A percentile compares a stretch with the other conserved stretches of the same genome.
These are phyloP conservation scores for Hibiscus mutabilis DNA, from an alignment of 345 rosid species.

Conservation along the genomic window DNA sequence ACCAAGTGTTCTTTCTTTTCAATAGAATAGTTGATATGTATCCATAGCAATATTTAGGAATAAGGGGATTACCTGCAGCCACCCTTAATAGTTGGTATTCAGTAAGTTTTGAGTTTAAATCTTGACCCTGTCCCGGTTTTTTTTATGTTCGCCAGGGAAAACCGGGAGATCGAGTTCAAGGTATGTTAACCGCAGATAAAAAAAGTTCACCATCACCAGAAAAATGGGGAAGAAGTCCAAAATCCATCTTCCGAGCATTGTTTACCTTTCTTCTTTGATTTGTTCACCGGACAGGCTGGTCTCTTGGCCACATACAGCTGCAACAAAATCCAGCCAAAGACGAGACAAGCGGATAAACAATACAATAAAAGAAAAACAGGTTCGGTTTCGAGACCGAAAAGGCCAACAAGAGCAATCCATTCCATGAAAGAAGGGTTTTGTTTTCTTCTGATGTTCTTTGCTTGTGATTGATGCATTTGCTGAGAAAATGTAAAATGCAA, in stretches of 20 bases:
- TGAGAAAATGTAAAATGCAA: constrained; percentile 19
- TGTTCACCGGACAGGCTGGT: constrained; percentile 2
- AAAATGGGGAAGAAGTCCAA: constrained; percentile 32
- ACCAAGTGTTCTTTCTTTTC: too few species aligned
- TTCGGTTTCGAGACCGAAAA: constrained; percentile 5
- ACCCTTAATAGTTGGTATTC: too few species aligned
- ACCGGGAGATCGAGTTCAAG: constrained; percentile 37
- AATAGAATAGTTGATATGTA: too few species aligned
- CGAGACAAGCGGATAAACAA: neutral
- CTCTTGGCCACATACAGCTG: constrained; percentile 4
- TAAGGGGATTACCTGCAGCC: too few species aligned
- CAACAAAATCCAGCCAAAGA: constrained; percentile 1
- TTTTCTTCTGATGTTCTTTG: constrained; percentile 18
- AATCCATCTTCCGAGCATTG: constrained; percentile 65
- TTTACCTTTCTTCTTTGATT: constrained; percentile 71
- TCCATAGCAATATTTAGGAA: too few species aligned
- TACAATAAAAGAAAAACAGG: neutral
- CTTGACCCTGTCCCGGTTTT: neutral
- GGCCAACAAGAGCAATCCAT: constrained; percentile 4
- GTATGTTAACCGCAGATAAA: constrained; percentile 29
- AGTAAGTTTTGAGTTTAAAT: neutral
- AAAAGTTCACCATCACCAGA: constrained; percentile 23
- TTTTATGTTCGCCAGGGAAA: constrained; percentile 34
- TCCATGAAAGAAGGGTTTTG: constrained; percentile 14
- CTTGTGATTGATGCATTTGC: constrained; percentile 14